Percentiles rank a stretch among this genome's conserved stretches.
Conservation (phyloP, 2,329 filamentous ascomycete species). For the Microdochium bolleyi region DNA sequence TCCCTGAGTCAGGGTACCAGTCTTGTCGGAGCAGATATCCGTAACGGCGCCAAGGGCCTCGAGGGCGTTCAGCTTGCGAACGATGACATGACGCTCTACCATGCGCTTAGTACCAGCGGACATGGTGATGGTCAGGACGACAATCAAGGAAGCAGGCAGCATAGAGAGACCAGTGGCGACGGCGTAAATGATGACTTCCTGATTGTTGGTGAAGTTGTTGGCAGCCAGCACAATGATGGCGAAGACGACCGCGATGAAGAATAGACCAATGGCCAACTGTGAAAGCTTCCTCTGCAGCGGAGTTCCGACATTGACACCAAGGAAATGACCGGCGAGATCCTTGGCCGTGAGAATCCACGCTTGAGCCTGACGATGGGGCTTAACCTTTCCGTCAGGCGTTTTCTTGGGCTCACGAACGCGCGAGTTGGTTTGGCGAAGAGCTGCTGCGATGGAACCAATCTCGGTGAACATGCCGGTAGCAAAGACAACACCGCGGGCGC, state of each 20-base stretch:
- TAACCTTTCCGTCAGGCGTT: constrained; percentile 31
- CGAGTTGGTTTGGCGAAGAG: constrained; percentile 44
- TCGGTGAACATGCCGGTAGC: constrained; percentile 55
- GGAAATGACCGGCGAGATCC: constrained; percentile 33
- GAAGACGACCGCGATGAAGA: constrained; percentile 46
- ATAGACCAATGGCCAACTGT: constrained; percentile 60
- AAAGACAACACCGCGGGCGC: constrained; percentile 51
- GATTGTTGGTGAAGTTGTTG: constrained; percentile 27
- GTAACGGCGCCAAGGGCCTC: background rate
- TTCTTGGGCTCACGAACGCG: constrained; percentile 28
- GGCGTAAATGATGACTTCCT: constrained; percentile 34
- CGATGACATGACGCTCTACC: constrained; percentile 43
- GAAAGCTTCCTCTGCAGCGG: constrained; percentile 63
- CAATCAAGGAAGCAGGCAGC: constrained; percentile 40
- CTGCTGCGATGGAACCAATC: constrained; percentile 59
- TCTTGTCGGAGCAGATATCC: constrained; percentile 51
- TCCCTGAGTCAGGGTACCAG: constrained; percentile 44
- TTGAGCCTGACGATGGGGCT: constrained; percentile 20
- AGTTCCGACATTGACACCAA: constrained; percentile 49
- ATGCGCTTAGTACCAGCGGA: constrained; percentile 46
- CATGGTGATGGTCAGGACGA: constrained; percentile 53
- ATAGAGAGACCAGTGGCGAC: constrained; percentile 39
- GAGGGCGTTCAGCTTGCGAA: constrained; percentile 26
- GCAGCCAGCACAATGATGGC: constrained; percentile 35
- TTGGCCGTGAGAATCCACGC: constrained; percentile 29